Base-by-base conservation (phyloP, 208 protist genomes). In the Acanthamoeba sp. region DNA sequence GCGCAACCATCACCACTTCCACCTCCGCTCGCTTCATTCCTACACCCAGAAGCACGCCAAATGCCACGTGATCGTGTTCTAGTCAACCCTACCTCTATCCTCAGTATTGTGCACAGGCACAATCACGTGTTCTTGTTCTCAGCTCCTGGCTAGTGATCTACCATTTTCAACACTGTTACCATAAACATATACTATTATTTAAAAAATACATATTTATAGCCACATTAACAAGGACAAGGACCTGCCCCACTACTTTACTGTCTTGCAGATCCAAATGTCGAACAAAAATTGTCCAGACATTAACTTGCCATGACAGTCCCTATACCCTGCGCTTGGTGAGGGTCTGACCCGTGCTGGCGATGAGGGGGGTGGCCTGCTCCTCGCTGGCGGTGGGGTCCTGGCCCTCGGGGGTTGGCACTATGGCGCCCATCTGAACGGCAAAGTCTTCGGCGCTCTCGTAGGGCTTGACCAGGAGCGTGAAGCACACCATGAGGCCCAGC, bases 11-110 rank as follows among this genome's bases (percentile, higher is more conserved):
- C 73, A 82, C 22, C 73, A 82, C 27, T 22, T 14, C 24, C 73
- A 82, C 42, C 73, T 82, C 10, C 73, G 73, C 38, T 82, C 73
- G 16, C 73, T 82, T 6, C 73, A 82, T 18, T 82, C 73, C 73
- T 82, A 82, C 73, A 52, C 42, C 73, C 10, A 16, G 27, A 82
- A 82, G n/a, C 73, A 82, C 42, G 73, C 73, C 12, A 2, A 7
- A 2, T 82, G 73, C 73, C 73, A 82, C 20, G 73, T 82, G 5
- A 50, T 82, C 40, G 40, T 82, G 16, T 82, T 82, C 73, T 82
- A n/a, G 16, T 59, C 55, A 4, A n/a, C 22, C 55, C 18, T 22
- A n/a, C 55, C 22, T 22, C 3, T 20, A 48, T 10, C 3, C 42
- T 48, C 42, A 10, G 6, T 55, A 16, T 59, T 59, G 55, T 59